Base-by-base conservation (phyloP, 2,329 filamentous ascomycete genomes). In the Penicillium sp. region DNA sequence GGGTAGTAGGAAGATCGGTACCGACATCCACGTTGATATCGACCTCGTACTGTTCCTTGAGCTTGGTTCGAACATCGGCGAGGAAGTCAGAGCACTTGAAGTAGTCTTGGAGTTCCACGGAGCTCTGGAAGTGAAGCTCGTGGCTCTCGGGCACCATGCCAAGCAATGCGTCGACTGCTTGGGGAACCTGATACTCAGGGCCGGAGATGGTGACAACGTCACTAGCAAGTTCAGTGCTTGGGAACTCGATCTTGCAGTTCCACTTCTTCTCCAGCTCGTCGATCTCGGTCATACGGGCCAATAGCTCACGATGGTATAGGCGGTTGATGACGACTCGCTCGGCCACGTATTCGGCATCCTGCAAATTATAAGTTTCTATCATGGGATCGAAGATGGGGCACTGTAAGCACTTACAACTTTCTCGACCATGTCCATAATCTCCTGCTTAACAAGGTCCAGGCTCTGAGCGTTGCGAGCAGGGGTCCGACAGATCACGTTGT, bases 341-440 rank as follows among this genome's bases (percentile, higher is more conserved):
- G 19, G 88, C 89, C 28, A 94, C 94, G 63, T 95, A 96, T 70
- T 98, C 93, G 15, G 93, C 95, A 69, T 98, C 93, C 83, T 87
- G 58, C 17, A 35, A 29, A 44, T 22, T 7, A 28, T 49, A 15
- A 49, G 47, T 28, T 29, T 26, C 17, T 13, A 41, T 33, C 3
- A 31, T 43, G 10, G 44, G 32, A 33, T 43, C n/a, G 7, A 24
- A 17, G 1, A 31, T 40, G 32, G 35, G n/a, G 24, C 8, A 34
- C 17, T 32, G 34, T 39, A 21, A 47, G 15, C 37, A 78, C 82
- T 72, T 73, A 86, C 83, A 55, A 87, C 88, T 73, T 93, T 88
- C 71, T 97, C 93, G 47, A 98, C 93, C 93, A 98, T 97, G 66
- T 97, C 93, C 76, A 98, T 83, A 64, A 98, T 98, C 74, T 98